phyloP scores from a whole-genome alignment of 768 basidiomycete species.

The Chlorophyllum brunneum region DNA sequence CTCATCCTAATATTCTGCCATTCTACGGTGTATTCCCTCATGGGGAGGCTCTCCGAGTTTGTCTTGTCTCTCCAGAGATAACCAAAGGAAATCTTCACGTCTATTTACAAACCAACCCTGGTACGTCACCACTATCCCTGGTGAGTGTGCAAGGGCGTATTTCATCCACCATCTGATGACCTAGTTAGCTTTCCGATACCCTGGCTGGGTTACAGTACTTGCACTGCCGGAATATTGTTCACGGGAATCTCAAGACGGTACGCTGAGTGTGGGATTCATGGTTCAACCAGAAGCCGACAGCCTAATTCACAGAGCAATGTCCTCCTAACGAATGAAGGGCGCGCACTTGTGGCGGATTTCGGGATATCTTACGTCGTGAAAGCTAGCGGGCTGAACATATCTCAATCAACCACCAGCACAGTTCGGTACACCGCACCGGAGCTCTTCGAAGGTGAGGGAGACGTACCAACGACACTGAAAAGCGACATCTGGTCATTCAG shows the following conservation, averaged over 20 bases:
- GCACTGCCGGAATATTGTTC: neutral
- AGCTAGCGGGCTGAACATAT: too few relatives aligned
- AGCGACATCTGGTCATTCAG: slow-evolving; percentile 1
- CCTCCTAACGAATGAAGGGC: neutral
- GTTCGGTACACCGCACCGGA: neutral
- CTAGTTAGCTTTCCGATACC: neutral
- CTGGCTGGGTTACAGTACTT: neutral
- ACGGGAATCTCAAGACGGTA: neutral
- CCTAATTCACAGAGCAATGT: neutral
- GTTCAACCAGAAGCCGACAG: too few relatives aligned
- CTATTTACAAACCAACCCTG: slow-evolving; percentile 11
- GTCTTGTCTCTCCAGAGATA: slow-evolving; percentile 20
- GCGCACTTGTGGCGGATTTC: neutral
- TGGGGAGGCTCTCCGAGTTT: neutral
- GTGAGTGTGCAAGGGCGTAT: slow-evolving; percentile 1
- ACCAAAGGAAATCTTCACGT: slow-evolving; percentile 16
- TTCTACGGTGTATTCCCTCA: slow-evolving; percentile 26
- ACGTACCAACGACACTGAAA: neutral
- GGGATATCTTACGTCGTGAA: neutral
- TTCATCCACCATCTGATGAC: neutral
- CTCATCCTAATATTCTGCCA: slow-evolving; percentile 31
- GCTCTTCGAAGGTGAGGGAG: neutral
- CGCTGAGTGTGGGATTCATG: neutral
- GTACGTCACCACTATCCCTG: slow-evolving; percentile 11
- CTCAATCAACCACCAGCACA: neutral